Percentiles rank a stretch among this genome's conserved stretches.
These are phyloP conservation scores for Raddia guianensis DNA, from an alignment of 176 grass and related monocot species.

Conservation along the genomic window DNA sequence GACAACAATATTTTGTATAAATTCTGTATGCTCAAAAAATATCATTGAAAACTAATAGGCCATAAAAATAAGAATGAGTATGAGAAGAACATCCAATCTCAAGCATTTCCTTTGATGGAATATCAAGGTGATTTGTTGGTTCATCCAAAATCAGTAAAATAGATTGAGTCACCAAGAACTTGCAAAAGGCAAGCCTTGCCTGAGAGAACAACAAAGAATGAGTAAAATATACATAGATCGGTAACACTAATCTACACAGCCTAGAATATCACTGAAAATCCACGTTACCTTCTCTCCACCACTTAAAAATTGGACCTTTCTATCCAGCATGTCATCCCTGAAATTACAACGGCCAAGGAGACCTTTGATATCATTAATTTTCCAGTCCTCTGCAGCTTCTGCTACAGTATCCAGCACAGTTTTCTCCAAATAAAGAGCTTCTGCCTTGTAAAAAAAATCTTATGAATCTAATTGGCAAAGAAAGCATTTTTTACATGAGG, in stretches of 20 bases:
- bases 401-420: slow-evolving; percentile 88
- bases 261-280: no score
- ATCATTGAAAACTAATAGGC: slow-evolving; percentile 2
- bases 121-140: slow-evolving; percentile 4
- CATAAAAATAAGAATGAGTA: slow-evolving; percentile 28
- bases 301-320: no score
- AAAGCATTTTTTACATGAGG: neutral
- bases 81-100: slow-evolving; percentile 56
- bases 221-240: no score
- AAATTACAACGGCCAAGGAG: slow-evolving; percentile 78
- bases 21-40: slow-evolving; percentile 32
- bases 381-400: slow-evolving; percentile 93
- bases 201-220: no score
- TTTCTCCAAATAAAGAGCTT: slow-evolving; percentile 95
- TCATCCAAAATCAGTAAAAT: no score
- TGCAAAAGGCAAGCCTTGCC: no score
- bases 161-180: no score
- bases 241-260: no score
- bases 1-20: neutral
- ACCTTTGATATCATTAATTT: slow-evolving; percentile 90
- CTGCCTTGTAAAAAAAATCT: slow-evolving; percentile 64
- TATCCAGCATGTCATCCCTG: no score
- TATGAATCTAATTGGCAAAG: slow-evolving; percentile 16
- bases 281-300: no score
- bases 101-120: slow-evolving; percentile 99